Base-by-base conservation (phyloP, 2,329 filamentous ascomycete species). In the Fusarium poae region DNA sequence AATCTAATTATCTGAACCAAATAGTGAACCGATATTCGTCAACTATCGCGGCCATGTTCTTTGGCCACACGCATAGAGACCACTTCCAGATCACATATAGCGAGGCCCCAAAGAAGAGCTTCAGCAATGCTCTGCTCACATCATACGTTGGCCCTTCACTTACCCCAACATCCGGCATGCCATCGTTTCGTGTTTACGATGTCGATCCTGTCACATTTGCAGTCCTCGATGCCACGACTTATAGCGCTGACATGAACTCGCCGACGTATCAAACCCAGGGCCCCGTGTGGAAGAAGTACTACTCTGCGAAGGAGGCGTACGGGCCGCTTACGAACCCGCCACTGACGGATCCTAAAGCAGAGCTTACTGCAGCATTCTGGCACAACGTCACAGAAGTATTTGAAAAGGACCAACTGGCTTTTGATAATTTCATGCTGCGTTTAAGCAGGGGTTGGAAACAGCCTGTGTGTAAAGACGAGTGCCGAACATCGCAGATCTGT, bases 291-390 rank as follows among this genome's bases (percentile, higher is more conserved):
- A 78, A 76, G 9, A 82, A 83, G 52, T 84, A 85, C 74, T 89
- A 89, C 76, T 86, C 85, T 4, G 86, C 85, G 32, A 86, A 84
- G 72, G 82, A 83, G 53, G 77, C 80, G 10, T 89, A 89, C 70
- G 86, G 85, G 8, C 68, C 80, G 1, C 76, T 82, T 2, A 75
- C 85, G 16, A 72, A 63, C 30, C 82, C 84, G 37, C 80, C 83
- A 2, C 67, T 83, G 2, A 75, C 74, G 13, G 68, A 77, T 42
- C 44, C 75, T 4, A 75, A 75, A 12, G 79, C 79, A 6, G 76
- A 89, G 67, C 81, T 90, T 34, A 85, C 83, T 2, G 83, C 86
- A 0, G 82, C 82, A 1, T 88, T 88, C 75, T 89, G 87, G 86
- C 86, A 88, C 73, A 82, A 85, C 66, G 79, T 88, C 21, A 88